A percentile compares a stretch with the other conserved stretches of the same genome.
Conservation (phyloP, 768 basidiomycete genomes). For the Rhodocollybia butyracea region DNA sequence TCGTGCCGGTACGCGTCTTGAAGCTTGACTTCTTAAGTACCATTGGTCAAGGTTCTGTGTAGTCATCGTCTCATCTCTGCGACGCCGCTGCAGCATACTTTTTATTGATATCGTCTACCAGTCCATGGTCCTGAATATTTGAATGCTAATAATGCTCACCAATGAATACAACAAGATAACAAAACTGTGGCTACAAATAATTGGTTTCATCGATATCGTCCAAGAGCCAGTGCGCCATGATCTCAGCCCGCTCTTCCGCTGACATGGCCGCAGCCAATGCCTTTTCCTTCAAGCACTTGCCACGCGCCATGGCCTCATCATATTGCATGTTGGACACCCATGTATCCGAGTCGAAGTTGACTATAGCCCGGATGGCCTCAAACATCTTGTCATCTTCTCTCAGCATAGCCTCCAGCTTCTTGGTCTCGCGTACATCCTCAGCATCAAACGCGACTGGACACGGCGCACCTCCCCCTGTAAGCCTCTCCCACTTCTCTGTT, state of each 20-base stretch:
- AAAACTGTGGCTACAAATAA: no score
- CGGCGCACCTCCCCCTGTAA: constrained; percentile 33
- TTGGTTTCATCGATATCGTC: constrained; percentile 48
- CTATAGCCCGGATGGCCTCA: constrained; percentile 21
- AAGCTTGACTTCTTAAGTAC: no score
- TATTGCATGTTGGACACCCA: constrained; percentile 44
- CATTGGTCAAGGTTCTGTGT: no score
- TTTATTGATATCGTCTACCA: no score
- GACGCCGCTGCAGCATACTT: no score
- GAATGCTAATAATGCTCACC: no score
- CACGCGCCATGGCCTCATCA: constrained; percentile 31
- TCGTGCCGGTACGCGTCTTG: no score
- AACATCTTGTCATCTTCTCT: constrained; percentile 26
- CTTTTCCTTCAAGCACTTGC: constrained; percentile 31
- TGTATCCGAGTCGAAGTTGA: constrained; percentile 34
- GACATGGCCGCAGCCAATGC: constrained; percentile 20
- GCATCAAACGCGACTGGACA: constrained; percentile 46
- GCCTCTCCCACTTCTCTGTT: constrained; percentile 38
- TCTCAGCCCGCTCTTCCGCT: constrained; percentile 28
- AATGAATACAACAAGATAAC: no score
- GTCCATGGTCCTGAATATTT: no score
- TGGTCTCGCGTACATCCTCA: constrained; percentile 41
- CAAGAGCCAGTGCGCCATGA: constrained; percentile 39
- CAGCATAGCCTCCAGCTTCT: constrained; percentile 32
- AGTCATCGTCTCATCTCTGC: no score